Evolutionary conservation across 2,329 filamentous ascomycete genomes (phyloP).

Genomic region (Plectosphaerella sp.): DNA sequence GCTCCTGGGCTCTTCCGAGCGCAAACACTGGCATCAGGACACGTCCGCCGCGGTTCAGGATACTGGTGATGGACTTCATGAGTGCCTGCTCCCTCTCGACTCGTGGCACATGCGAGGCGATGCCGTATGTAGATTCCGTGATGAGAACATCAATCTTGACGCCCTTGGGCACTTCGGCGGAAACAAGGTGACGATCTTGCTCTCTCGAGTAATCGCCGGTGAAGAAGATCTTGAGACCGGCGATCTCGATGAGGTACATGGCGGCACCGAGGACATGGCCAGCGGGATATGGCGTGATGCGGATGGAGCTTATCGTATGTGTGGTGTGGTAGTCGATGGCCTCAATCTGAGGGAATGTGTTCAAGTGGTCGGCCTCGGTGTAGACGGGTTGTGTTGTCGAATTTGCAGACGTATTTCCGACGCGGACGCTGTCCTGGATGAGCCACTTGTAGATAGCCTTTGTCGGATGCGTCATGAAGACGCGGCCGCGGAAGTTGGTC

Average conservation of each 20-base stretch:
- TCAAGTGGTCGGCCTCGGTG: constrained; percentile 90
- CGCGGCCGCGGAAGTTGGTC: constrained; percentile 92
- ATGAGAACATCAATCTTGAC: constrained; percentile 95
- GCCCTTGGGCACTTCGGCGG: constrained; percentile 81
- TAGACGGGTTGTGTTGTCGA: constrained; percentile 73
- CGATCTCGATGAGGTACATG: constrained; percentile 98
- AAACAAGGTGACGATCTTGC: constrained; percentile 91
- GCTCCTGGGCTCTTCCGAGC: constrained; percentile 86
- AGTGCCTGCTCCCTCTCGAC: constrained; percentile 87
- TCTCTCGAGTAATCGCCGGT: constrained; percentile 97
- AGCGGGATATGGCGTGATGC: constrained; percentile 93
- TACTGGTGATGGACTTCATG: constrained; percentile 91
- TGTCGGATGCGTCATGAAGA: constrained; percentile 99
- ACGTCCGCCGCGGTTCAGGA: constrained; percentile 86
- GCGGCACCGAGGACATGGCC: constrained; percentile 97
- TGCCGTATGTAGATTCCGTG: constrained; percentile 95
- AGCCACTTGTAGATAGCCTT: constrained; percentile 99
- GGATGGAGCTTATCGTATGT: constrained; percentile 92
- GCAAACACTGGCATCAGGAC: constrained; percentile 95
- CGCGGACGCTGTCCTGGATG: constrained; percentile 92
- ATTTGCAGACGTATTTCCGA: constrained; percentile 67
- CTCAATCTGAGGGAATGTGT: constrained; percentile 90
- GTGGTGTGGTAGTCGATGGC: constrained; percentile 98
- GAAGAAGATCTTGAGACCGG: constrained; percentile 93
- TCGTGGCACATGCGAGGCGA: constrained; percentile 87